phyloP scores from a whole-genome alignment of 768 basidiomycete genomes.

The Gymnopilus junonius region DNA sequence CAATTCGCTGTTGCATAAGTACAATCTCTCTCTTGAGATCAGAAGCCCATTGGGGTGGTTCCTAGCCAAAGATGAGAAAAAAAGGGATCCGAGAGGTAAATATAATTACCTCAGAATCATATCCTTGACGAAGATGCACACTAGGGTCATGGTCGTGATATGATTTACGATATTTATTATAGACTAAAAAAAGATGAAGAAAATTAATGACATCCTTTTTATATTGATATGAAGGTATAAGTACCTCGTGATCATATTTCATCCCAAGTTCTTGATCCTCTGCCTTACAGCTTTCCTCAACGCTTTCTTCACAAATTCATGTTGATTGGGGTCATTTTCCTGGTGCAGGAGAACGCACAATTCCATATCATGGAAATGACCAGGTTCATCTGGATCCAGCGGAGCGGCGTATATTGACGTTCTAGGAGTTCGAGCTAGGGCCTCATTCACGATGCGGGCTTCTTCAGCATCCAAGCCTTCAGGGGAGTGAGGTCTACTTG shows the following conservation, averaged over 20 bases:
- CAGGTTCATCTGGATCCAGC: constrained; percentile 67
- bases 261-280: constrained; percentile 81
- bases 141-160: constrained; percentile 72
- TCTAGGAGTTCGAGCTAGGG: constrained; percentile 58
- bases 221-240: constrained; percentile 13
- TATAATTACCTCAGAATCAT: constrained; percentile 29
- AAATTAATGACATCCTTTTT: background rate
- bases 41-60: constrained; percentile 77
- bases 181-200: constrained; percentile 47
- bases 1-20: constrained; percentile 74
- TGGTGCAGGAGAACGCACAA: constrained; percentile 78
- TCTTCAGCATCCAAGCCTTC: constrained; percentile 62
- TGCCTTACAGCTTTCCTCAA: constrained; percentile 79
- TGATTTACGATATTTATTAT: constrained; percentile 67
- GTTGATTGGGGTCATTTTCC: constrained; percentile 63
- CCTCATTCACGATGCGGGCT: constrained; percentile 35
- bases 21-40: constrained; percentile 76
- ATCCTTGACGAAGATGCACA: constrained; percentile 52
- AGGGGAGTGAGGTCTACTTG: constrained; percentile 61
- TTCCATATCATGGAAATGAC: constrained; percentile 82
- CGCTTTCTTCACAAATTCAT: constrained; percentile 79
- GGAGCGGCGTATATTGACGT: constrained; percentile 66
- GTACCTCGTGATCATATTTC: constrained; percentile 77
- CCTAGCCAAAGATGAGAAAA: constrained; percentile 33
- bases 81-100: background rate